Percentiles rank a stretch among this genome's conserved stretches.
These are phyloP conservation scores for Microbotryum saponariae DNA, from an alignment of 1,284 basidiomycete genomes.

Conservation along the genomic window DNA sequence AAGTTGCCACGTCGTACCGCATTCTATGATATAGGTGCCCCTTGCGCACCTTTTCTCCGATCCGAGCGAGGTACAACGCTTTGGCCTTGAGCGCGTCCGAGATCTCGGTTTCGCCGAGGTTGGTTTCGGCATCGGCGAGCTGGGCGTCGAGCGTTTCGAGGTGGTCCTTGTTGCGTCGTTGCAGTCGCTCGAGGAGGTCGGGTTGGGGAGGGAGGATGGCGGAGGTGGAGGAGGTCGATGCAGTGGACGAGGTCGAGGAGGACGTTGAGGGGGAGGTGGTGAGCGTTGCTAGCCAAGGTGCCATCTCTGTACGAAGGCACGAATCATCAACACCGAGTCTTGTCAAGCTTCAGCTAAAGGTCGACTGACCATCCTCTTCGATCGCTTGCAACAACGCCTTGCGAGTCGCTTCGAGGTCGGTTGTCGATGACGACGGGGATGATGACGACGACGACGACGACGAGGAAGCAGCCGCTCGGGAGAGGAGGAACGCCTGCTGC, in stretches of 20 bases:
- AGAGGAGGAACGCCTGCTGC: conserved; percentile 67
- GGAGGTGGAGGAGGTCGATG: conserved; percentile 11
- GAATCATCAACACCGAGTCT: background rate
- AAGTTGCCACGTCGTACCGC: background rate
- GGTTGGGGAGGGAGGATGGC: conserved; percentile 32
- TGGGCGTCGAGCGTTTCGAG: conserved; percentile 70
- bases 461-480: conserved; percentile 51
- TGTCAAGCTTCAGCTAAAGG: background rate
- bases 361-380: conserved; percentile 66
- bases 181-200: conserved; percentile 57
- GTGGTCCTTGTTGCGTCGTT: conserved; percentile 66
- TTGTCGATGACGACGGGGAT: no score
- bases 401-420: conserved; percentile 59
- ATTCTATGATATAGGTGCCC: background rate
- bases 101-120: conserved; percentile 88
- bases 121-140: conserved; percentile 78
- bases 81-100: conserved; percentile 76
- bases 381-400: conserved; percentile 65
- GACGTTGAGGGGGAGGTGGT: no score
- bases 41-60: conserved; percentile 74
- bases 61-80: conserved; percentile 77
- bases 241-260: conserved; percentile 12
- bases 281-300: conserved; percentile 55
- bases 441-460: no score
- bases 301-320: conserved; percentile 56